phyloP scores from a whole-genome alignment of 768 basidiomycete species.

The Calocybe gangraenosa region DNA sequence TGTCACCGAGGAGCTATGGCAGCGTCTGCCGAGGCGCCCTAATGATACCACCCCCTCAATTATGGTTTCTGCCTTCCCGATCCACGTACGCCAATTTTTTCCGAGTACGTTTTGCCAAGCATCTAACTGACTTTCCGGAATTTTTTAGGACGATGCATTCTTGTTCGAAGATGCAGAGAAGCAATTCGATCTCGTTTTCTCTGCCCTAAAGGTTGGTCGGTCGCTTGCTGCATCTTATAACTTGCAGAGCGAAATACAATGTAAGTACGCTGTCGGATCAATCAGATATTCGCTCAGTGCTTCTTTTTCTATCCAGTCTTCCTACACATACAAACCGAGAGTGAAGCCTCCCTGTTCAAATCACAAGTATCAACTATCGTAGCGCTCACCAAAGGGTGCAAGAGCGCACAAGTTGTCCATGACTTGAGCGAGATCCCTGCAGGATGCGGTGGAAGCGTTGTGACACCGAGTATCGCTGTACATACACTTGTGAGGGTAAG shows the following conservation, averaged over 20 bases:
- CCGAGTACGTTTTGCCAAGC: background rate
- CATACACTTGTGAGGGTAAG: slow-evolving; percentile 84
- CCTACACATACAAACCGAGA: slow-evolving; percentile 62
- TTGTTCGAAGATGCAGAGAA: slow-evolving; percentile 71
- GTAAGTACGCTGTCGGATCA: slow-evolving; percentile 34
- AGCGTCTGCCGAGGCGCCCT: slow-evolving; percentile 82
- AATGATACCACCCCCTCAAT: slow-evolving; percentile 83
- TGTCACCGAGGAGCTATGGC: slow-evolving; percentile 98
- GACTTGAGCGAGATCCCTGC: slow-evolving; percentile 67
- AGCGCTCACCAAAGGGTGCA: slow-evolving; percentile 86
- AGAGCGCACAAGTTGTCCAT: slow-evolving; percentile 65
- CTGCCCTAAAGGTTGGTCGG: slow-evolving; percentile 71
- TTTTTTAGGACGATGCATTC: slow-evolving; percentile 56
- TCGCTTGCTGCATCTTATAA: slow-evolving; percentile 89
- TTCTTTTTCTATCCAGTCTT: slow-evolving; percentile 68
- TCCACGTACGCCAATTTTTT: slow-evolving; percentile 48
- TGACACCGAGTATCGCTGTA: slow-evolving; percentile 70
- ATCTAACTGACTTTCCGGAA: background rate
- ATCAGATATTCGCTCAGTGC: slow-evolving; percentile 5
- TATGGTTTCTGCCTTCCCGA: slow-evolving; percentile 85
- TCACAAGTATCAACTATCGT: slow-evolving; percentile 73
- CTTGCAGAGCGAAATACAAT: slow-evolving; percentile 78
- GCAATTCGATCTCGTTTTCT: slow-evolving; percentile 83
- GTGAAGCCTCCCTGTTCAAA: slow-evolving; percentile 63
- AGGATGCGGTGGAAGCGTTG: slow-evolving; percentile 83